Evolutionary conservation across 345 rosid genomes (phyloP).

Genomic region (Brassica incana): DNA sequence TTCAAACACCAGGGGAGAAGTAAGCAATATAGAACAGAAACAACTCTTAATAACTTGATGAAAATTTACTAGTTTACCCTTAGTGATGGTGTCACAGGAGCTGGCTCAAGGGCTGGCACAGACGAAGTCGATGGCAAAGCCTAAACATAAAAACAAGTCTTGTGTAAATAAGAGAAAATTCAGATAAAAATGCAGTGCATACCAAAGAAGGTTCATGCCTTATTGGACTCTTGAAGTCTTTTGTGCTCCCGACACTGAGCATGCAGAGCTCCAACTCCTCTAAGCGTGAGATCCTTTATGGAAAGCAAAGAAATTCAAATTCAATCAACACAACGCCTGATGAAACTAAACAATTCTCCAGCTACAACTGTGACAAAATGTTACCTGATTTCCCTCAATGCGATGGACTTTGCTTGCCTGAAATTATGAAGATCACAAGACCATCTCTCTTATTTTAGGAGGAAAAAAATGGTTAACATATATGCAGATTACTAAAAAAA

Average conservation of each 20-base stretch:
- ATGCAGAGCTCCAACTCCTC: slow-evolving; percentile 51
- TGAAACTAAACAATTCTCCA: background rate
- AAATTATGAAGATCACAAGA: slow-evolving; percentile 9
- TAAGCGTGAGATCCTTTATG: slow-evolving; percentile 38
- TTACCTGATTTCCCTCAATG: slow-evolving; percentile 78
- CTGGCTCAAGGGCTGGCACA: slow-evolving; percentile 42
- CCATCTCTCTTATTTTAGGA: background rate
- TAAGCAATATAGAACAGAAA: slow-evolving; percentile 17
- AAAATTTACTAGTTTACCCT: slow-evolving; percentile 42
- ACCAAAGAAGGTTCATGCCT: slow-evolving; percentile 44
- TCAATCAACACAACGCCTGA: slow-evolving; percentile 5
- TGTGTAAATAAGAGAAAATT: slow-evolving; percentile 9
- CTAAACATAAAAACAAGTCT: slow-evolving; percentile 31
- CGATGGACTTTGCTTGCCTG: slow-evolving; percentile 61
- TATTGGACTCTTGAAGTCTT: slow-evolving; percentile 38
- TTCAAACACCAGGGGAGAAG: slow-evolving; percentile 16
- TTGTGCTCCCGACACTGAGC: slow-evolving; percentile 43
- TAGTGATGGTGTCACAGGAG: slow-evolving; percentile 40
- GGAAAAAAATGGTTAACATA: background rate
- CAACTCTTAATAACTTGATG: background rate
- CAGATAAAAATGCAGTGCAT: background rate
- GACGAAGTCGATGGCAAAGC: slow-evolving; percentile 43
- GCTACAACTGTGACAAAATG: slow-evolving; percentile 1
- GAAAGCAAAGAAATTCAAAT: slow-evolving; percentile 1
- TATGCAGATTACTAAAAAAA: background rate